Percentiles rank a stretch among this genome's conserved stretches.
Conservation (phyloP, 1,284 basidiomycete genomes). For the Cutaneotrichosporon cutaneum region DNA sequence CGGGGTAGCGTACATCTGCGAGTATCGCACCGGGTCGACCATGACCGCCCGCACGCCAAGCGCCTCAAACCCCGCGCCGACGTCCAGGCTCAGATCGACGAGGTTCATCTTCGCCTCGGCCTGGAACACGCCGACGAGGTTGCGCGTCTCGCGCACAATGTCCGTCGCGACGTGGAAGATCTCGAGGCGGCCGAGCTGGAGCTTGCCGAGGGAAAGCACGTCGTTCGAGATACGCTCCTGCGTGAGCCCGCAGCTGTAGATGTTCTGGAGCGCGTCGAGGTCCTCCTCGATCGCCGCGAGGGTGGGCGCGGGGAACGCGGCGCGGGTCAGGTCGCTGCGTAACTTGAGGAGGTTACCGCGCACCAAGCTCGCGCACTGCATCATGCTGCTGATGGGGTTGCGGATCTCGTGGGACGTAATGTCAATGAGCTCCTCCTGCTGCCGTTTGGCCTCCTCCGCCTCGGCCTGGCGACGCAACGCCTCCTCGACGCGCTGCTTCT, state of each 20-base stretch:
- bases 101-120: constrained; percentile 46
- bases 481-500: constrained; percentile 42
- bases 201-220: constrained; percentile 46
- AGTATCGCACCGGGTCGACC: constrained; percentile 33
- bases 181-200: constrained; percentile 39
- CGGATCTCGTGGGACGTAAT: constrained; percentile 51
- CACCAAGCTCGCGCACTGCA: constrained; percentile 47
- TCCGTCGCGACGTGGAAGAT: constrained; percentile 36
- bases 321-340: constrained; percentile 34
- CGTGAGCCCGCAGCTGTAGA: constrained; percentile 38
- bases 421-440: constrained; percentile 51
- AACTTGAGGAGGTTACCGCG: constrained; percentile 43
- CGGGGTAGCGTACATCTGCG: constrained; percentile 24
- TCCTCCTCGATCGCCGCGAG: constrained; percentile 24
- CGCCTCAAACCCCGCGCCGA: constrained; percentile 12
- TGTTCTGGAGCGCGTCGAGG: constrained; percentile 25
- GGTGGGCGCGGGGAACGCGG: constrained; percentile 14
- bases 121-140: constrained; percentile 41
- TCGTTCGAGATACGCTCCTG: constrained; percentile 53
- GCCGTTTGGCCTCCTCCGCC: constrained; percentile 49
- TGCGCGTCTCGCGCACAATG: constrained; percentile 34
- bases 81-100: constrained; percentile 22
- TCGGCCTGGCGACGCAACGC: constrained; percentile 44
- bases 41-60: constrained; percentile 19
- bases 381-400: constrained; percentile 24